Evolutionary conservation across 2,329 filamentous ascomycete genomes (phyloP).

Genomic region (Hypomyces rosellus): DNA sequence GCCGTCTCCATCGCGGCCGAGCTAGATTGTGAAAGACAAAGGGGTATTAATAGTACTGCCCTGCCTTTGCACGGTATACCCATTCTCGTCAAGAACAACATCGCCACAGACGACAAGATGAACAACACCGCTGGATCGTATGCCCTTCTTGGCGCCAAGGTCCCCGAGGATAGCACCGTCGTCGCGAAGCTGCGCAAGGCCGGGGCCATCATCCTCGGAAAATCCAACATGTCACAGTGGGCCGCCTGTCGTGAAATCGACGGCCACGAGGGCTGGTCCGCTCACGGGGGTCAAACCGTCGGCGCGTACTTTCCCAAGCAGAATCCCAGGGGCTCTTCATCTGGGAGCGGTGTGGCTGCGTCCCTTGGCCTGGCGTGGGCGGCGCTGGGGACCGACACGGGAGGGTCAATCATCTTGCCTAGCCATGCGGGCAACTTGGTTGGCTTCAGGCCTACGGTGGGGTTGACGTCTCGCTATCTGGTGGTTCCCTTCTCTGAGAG

Average conservation of each 20-base stretch:
- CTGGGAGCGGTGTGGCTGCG: slow-evolving; percentile 53
- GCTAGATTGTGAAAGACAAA: slow-evolving; percentile 24
- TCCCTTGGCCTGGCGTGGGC: slow-evolving; percentile 54
- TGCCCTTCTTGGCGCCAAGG: slow-evolving; percentile 52
- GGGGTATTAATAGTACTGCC: neutral
- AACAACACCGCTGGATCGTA: slow-evolving; percentile 59
- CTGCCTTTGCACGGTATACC: slow-evolving; percentile 58
- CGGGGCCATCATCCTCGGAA: slow-evolving; percentile 57
- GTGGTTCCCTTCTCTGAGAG: slow-evolving; percentile 60
- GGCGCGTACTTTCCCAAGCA: slow-evolving; percentile 55
- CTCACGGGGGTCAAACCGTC: slow-evolving; percentile 54
- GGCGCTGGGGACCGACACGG: slow-evolving; percentile 50
- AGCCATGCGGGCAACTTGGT: slow-evolving; percentile 51
- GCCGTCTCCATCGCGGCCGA: slow-evolving; percentile 31
- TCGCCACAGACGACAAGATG: slow-evolving; percentile 57
- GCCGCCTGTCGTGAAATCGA: slow-evolving; percentile 51
- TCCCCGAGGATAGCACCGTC: slow-evolving; percentile 35
- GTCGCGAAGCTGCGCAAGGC: slow-evolving; percentile 51
- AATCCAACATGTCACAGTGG: slow-evolving; percentile 58
- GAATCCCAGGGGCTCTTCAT: slow-evolving; percentile 55
- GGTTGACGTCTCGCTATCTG: slow-evolving; percentile 54
- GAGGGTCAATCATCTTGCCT: slow-evolving; percentile 55
- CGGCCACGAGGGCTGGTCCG: slow-evolving; percentile 55
- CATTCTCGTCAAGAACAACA: slow-evolving; percentile 61
- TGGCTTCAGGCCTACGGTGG: slow-evolving; percentile 63